Base-by-base conservation (phyloP, 2,329 filamentous ascomycete genomes). In the Aspergillus brunneoviolaceus region DNA sequence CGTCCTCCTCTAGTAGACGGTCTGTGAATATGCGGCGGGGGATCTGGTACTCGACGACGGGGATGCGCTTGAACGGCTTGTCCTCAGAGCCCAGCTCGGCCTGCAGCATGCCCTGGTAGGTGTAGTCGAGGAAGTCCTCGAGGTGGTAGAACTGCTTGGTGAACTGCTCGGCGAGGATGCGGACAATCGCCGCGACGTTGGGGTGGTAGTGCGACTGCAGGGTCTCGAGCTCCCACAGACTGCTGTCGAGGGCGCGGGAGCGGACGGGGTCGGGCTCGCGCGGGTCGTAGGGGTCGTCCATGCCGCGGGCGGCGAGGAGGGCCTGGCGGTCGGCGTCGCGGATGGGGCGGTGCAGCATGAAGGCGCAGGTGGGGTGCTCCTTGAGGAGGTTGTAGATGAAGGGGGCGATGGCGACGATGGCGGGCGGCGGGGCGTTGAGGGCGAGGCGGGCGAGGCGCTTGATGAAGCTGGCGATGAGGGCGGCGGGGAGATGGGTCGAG, bases 51-150 rank as follows among this genome's bases (percentile, higher is more conserved):
- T 98, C 95, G 54, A 98, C 87, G 12, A 95, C 92, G 0, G 94
- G 93, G 5, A 86, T 81, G 75, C 94, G 96, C 79, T 89, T 96
- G 64, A 96, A 81, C 49, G 91, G 87, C 77, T 94, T 96, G 60
- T 84, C 82, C 58, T 77, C 77, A 2, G 64, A 63, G 0, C 76
- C 77, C 64, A 96, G 81, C 75, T 99, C 95, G 3, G 88, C 88
- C 62, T 95, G 91, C 49, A 98, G 78, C 73, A 99, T 86, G 9
- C 76, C 78, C 59, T 77, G 74, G 76, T 98, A 99, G 0, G 91
- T 94, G 74, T 98, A 92, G 72, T 99, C 95, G 51, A 98, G 79
- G 76, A 99, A 99, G 72, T 99, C 95, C 72, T 99, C 95, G n/a
- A 97, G 79, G 68, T 92, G 95, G 77, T 98, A 99, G 2, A 89